Evolutionary conservation across 768 basidiomycete species (phyloP).

Genomic region (Panus rudis): DNA sequence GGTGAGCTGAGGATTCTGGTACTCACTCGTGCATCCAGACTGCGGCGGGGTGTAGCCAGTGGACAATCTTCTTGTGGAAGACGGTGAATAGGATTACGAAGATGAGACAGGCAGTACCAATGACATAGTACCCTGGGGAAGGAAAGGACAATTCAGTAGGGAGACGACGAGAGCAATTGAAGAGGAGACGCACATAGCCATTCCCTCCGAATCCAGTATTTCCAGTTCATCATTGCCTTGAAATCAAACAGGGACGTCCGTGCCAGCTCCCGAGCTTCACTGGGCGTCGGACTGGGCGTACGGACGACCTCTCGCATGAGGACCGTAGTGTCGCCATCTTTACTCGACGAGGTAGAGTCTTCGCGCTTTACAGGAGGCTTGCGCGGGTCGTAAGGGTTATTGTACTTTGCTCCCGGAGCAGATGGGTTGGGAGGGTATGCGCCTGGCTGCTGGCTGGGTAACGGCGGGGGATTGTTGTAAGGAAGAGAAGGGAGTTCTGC

Average conservation of each 20-base stretch:
- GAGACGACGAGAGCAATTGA: neutral
- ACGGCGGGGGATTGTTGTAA: no score
- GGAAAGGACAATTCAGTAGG: neutral
- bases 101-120: conserved; percentile 15
- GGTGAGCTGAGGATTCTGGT: no score
- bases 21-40: conserved; percentile 57
- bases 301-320: conserved; percentile 17
- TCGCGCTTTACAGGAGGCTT: no score
- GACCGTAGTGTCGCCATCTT: neutral
- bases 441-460: no score
- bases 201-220: conserved; percentile 27
- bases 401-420: neutral
- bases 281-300: conserved; percentile 31
- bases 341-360: no score
- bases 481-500: no score
- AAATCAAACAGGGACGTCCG: conserved; percentile 23
- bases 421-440: neutral
- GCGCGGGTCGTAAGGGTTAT: no score
- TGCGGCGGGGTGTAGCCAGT: conserved; percentile 60
- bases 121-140: conserved; percentile 28
- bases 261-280: conserved; percentile 25
- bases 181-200: conserved; percentile 26
- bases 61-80: conserved; percentile 53
- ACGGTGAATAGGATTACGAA: conserved; percentile 30
- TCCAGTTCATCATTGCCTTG: conserved; percentile 21